These are phyloP conservation scores for Gossypium turneri DNA, from an alignment of 345 rosid species.

Conservation along the genomic window DNA sequence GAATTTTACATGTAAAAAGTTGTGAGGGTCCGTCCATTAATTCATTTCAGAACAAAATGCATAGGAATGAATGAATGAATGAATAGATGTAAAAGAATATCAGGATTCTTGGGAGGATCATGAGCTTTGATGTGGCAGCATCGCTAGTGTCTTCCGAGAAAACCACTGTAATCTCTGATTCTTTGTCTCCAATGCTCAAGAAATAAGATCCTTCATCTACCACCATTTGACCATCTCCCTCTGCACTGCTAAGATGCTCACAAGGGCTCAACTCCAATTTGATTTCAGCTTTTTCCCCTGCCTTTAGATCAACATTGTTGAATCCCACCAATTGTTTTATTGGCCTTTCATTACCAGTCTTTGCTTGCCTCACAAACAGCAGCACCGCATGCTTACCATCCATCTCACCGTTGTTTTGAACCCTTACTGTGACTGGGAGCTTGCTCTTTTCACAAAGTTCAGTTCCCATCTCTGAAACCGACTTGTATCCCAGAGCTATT, in stretches of 20 bases:
- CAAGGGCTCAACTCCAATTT: slow-evolving; percentile 41
- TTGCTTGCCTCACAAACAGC: slow-evolving; percentile 37
- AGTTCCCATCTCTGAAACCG: slow-evolving; percentile 36
- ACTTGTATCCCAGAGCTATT: slow-evolving; percentile 2
- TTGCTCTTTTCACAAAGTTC: slow-evolving; percentile 34
- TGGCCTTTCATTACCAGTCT: slow-evolving; percentile 33
- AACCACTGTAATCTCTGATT: slow-evolving; percentile 24
- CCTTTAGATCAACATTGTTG: slow-evolving; percentile 40
- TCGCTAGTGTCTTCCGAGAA: slow-evolving; percentile 1
- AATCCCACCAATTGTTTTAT: slow-evolving; percentile 47
- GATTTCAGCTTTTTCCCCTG: slow-evolving; percentile 39
- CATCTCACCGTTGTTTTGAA: slow-evolving; percentile 41
- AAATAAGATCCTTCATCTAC: slow-evolving; percentile 55
- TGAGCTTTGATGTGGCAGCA: background rate
- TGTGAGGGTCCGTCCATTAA: background rate
- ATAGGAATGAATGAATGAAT: background rate
- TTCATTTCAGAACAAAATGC: background rate
- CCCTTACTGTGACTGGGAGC: slow-evolving; percentile 35
- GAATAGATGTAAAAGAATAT: background rate
- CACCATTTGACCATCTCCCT: slow-evolving; percentile 59
- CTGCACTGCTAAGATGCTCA: slow-evolving; percentile 42
- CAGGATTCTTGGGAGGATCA: background rate
- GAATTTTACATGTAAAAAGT: background rate
- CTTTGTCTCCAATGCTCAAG: slow-evolving; percentile 48
- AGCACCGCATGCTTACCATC: slow-evolving; percentile 52